These are phyloP conservation scores for Lasiodiplodia gonubiensis DNA, from an alignment of 2,329 filamentous ascomycete species.

Conservation along the genomic window DNA sequence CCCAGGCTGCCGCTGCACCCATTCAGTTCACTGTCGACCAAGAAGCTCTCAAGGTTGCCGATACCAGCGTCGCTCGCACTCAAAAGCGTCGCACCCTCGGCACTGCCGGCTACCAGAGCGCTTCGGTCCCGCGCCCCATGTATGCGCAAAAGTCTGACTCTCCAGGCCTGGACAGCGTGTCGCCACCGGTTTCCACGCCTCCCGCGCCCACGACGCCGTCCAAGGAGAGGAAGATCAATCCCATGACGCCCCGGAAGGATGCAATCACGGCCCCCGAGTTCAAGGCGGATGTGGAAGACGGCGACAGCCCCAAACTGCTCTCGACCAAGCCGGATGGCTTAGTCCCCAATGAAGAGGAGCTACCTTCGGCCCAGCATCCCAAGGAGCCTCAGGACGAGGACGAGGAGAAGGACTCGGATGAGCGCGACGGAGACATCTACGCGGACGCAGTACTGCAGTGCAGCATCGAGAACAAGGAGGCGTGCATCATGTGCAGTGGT, in stretches of 20 bases:
- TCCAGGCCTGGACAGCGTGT: conserved; percentile 62
- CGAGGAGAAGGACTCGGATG: conserved; percentile 70
- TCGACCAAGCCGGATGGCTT: conserved; percentile 68
- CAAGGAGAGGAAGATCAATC: conserved; percentile 45
- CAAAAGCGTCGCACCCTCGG: conserved; percentile 68
- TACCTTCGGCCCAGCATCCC: conserved; percentile 59
- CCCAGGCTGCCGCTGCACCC: conserved; percentile 92
- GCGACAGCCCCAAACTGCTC: conserved; percentile 78
- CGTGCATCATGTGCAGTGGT: conserved; percentile 83
- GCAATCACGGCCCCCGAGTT: conserved; percentile 70
- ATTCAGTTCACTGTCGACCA: conserved; percentile 99
- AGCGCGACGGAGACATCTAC: conserved; percentile 90
- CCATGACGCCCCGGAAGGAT: conserved; percentile 56
- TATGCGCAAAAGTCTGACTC: conserved; percentile 61
- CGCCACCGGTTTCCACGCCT: conserved; percentile 72
- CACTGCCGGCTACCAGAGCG: conserved; percentile 53
- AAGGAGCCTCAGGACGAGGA: conserved; percentile 71
- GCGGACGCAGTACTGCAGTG: conserved; percentile 89
- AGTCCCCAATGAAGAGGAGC: conserved; percentile 68
- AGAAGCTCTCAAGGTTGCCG: conserved; percentile 85
- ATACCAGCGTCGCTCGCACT: conserved; percentile 75
- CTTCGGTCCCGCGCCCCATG: conserved; percentile 71
- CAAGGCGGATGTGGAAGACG: conserved; percentile 78
- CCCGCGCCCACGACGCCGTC: conserved; percentile 53
- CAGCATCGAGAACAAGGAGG: conserved; percentile 96